phyloP scores from a whole-genome alignment of 257 asterid genomes.

The Gentiana dahurica region DNA sequence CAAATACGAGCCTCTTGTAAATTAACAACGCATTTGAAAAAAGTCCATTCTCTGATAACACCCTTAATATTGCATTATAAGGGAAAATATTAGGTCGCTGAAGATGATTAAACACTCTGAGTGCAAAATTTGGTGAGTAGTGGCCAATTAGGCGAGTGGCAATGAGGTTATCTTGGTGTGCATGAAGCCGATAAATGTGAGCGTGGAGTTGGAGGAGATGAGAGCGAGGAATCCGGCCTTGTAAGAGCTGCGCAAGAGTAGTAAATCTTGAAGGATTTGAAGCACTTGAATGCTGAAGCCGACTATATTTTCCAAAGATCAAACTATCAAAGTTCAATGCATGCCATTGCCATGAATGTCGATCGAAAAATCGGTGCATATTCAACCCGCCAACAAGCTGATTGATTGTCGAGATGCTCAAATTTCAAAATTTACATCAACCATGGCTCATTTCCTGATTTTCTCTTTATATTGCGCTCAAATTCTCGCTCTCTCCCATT shows the following conservation, averaged over 20 bases:
- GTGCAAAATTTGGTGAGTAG: constrained; percentile 37
- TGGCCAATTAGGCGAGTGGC: constrained; percentile 80
- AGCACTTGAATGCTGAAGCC: constrained; percentile 6
- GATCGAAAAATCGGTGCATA: too few relatives aligned
- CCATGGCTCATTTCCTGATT: too few relatives aligned
- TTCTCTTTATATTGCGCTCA: too few relatives aligned
- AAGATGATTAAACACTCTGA: constrained; percentile 32
- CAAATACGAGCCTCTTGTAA: constrained; percentile 23
- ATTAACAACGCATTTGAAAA: constrained; percentile 23
- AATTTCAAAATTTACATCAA: too few relatives aligned
- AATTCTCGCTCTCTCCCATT: too few relatives aligned
- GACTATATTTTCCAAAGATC: constrained; percentile 7
- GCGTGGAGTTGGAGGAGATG: constrained; percentile 73
- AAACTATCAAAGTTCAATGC: too few relatives aligned
- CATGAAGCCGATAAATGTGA: constrained; percentile 33
- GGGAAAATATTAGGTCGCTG: constrained; percentile 53
- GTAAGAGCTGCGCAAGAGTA: constrained; percentile 36
- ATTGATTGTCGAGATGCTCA: too few relatives aligned
- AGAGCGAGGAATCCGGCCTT: constrained; percentile 37
- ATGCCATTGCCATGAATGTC: too few relatives aligned
- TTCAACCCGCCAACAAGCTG: too few relatives aligned
- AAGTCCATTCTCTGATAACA: constrained; percentile 51
- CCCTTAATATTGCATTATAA: constrained; percentile 57
- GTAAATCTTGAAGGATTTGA: constrained; percentile 11
- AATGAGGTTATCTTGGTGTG: constrained; percentile 57